Base-by-base conservation (phyloP, 441 rosid species). In the Macaranga tanarius region DNA sequence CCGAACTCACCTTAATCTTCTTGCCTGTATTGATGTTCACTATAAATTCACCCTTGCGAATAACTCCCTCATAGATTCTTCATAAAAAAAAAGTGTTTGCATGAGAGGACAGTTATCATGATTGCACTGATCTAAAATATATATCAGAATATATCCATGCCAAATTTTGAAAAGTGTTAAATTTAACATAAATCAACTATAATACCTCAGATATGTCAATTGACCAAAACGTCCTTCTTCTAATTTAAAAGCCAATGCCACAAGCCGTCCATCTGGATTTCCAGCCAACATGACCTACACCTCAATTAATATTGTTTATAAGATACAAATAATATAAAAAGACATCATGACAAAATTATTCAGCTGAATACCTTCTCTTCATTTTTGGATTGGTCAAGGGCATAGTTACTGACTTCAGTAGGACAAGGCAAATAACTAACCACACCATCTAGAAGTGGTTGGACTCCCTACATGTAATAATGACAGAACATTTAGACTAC, bases 191-290 rank as follows among this genome's bases (percentile, higher is more conserved):
- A 55, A 52, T 22, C 28, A 20, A 16, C 54, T 67, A 45, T 66
- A 67, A 60, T 65, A 89, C 99, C 99, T 90, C 60, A 96, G 80
- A 82, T 84, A 96, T 76, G 99, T 96, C 73, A 93, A 83, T 82
- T 96, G 98, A 75, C 97, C 97, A 76, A 92, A 93, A 71, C 99
- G 92, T 69, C 99, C 99, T 83, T 93, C 98, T 81, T 93, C 99
- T 75, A 96, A 79, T 86, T 96, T 96, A 81, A 96, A 96, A 79
- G 99, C 99, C 86, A 96, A 79, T n/a, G 97, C 99, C 72, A 96
- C 99, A 34, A 96, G 93, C 63, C 95, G 94, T 78, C 98, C 98
- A 83, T 93, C 92, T 15, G 98, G 98, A 77, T 89, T 87, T 76
- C 99, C 99, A 64, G 88, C 15, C 83, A 96, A 82, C 57, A 79